Evolutionary conservation across 495 filamentous ascomycete genomes (phyloP).

Genomic region (Aspergillus panamensis): DNA sequence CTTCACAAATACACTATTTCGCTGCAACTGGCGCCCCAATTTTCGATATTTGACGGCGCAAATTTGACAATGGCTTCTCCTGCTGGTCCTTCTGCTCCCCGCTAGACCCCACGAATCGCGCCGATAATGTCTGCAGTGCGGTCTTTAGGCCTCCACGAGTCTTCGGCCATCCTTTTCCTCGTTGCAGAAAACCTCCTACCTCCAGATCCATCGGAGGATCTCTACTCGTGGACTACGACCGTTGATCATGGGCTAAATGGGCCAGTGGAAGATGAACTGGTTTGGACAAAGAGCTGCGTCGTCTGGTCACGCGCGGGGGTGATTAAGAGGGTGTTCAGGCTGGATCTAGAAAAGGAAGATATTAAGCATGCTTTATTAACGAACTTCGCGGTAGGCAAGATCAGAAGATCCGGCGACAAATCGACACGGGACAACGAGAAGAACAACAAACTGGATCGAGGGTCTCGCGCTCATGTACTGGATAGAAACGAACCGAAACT

Average conservation of each 20-base stretch:
- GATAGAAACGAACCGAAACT: conserved; percentile 15
- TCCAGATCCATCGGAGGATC: conserved; percentile 58
- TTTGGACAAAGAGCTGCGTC: conserved; percentile 76
- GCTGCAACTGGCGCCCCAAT: not conserved
- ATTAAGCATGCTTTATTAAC: conserved; percentile 82
- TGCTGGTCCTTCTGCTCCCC: conserved; percentile 21
- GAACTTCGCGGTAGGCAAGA: conserved; percentile 60
- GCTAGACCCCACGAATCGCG: conserved; percentile 27
- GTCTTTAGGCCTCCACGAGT: conserved; percentile 84
- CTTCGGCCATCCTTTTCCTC: conserved; percentile 76
- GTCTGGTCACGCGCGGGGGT: conserved; percentile 88
- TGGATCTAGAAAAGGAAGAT: conserved; percentile 80
- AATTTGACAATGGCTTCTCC: conserved; percentile 24
- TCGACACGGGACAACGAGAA: not conserved
- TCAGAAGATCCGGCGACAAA: conserved; percentile 20
- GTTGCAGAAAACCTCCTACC: conserved; percentile 77
- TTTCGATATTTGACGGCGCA: not conserved
- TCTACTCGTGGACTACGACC: conserved; percentile 67
- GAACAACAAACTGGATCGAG: conserved; percentile 14
- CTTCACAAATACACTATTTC: not conserved
- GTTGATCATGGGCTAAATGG: conserved; percentile 44
- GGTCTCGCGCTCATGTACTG: conserved; percentile 15
- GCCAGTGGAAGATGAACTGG: conserved; percentile 72
- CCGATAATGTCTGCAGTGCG: conserved; percentile 76
- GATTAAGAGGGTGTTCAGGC: conserved; percentile 80